Percentiles rank a stretch among this genome's conserved stretches.
These are phyloP conservation scores for Leucoagaricus sp. DNA, from an alignment of 1,284 basidiomycete species.

Conservation along the genomic window DNA sequence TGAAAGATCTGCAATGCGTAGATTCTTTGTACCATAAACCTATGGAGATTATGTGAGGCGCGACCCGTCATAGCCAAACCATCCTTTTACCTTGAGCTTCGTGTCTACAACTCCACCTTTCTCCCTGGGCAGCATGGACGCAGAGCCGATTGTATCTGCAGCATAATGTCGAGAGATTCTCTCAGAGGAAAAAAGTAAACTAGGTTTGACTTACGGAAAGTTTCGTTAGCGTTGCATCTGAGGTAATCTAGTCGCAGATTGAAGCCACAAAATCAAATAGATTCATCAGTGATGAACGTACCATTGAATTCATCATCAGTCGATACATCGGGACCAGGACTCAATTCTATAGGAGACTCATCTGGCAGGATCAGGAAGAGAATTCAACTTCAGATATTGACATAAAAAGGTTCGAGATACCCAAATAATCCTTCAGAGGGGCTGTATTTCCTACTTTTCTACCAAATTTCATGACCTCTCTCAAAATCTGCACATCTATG, in stretches of 20 bases:
- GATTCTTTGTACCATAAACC: slow-evolving; percentile 52
- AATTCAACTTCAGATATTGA: not conserved
- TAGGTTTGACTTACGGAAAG: not conserved
- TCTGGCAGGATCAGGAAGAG: not conserved
- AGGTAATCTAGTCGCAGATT: not conserved
- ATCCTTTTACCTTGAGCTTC: slow-evolving; percentile 37
- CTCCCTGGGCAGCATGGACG: slow-evolving; percentile 61
- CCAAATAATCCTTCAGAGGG: not conserved
- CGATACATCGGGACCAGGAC: not conserved
- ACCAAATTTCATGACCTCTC: not conserved
- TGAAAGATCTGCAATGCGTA: slow-evolving; percentile 53
- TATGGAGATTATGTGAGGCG: slow-evolving; percentile 23
- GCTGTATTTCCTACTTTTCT: not conserved
- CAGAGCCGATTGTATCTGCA: slow-evolving; percentile 41
- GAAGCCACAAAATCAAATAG: not conserved
- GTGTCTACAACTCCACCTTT: slow-evolving; percentile 52
- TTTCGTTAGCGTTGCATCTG: not conserved
- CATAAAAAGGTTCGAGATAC: not conserved
- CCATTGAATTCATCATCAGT: not conserved
- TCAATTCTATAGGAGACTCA: not conserved
- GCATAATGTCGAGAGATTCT: not conserved
- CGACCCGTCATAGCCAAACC: not conserved
- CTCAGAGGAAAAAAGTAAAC: slow-evolving; percentile 12
- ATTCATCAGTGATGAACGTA: not conserved
- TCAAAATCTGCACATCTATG: not conserved